Conservation (phyloP, 768 basidiomycete genomes). For the Flagelloscypha sp. region DNA sequence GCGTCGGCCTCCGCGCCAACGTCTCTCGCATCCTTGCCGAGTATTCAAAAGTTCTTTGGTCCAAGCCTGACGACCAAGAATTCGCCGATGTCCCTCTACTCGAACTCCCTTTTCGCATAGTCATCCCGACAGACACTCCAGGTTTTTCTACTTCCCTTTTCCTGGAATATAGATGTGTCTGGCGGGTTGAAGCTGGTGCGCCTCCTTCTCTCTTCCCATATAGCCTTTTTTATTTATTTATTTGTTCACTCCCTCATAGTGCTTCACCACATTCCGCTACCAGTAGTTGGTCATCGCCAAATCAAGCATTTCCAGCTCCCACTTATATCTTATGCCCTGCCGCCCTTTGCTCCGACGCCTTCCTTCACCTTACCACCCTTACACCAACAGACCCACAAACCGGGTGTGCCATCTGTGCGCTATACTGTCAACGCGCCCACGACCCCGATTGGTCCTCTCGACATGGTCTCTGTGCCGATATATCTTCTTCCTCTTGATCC, state of each 20-base stretch:
- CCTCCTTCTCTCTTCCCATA: conserved; percentile 13
- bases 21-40: conserved; percentile 64
- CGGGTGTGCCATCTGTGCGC: conserved; percentile 48
- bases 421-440: conserved; percentile 52
- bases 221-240: conserved; percentile 4
- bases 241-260: conserved; percentile 31
- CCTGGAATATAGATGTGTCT: conserved; percentile 71
- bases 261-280: conserved; percentile 56
- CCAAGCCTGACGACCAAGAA: conserved; percentile 46
- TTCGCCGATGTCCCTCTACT: conserved; percentile 55
- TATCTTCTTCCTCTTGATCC: conserved; percentile 52
- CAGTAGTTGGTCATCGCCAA: conserved; percentile 60
- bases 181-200: conserved; percentile 79
- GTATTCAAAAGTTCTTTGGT: conserved; percentile 59
- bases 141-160: conserved; percentile 67
- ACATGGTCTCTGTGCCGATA: conserved; percentile 61
- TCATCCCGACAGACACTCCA: conserved; percentile 50
- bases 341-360: conserved; percentile 29
- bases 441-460: conserved; percentile 59
- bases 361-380: conserved; percentile 28
- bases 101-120: conserved; percentile 66
- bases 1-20: conserved; percentile 53
- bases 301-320: conserved; percentile 64
- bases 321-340: conserved; percentile 63
- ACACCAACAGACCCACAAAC: conserved; percentile 39